Base-by-base conservation (phyloP, 139 green algal genomes). In the Picochlorum costavermella region DNA sequence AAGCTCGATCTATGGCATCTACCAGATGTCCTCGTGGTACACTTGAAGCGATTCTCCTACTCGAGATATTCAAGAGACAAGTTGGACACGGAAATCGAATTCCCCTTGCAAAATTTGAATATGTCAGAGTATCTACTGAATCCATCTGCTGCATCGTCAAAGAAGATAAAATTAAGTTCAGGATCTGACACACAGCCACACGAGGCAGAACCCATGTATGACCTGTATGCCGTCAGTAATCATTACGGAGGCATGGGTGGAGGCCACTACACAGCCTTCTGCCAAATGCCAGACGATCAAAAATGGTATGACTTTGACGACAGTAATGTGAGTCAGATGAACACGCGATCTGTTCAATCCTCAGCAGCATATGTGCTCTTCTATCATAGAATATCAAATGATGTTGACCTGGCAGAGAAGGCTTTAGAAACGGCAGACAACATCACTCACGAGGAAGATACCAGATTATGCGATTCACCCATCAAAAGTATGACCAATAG, bases 21-120 rank as follows among this genome's bases (percentile, higher is more conserved):
- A 63, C 92, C 92, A 0, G 84, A 96, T 58, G 80, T 98, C 58
- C 75, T 98, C 31, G 83, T 98, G 25, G 82, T 98, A 44, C 92
- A 97, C 77, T 73, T 98, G 23, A 97, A 98, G 75, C 83, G 92
- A 63, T 98, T 98, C 75, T 84, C 72, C 48, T 94, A 92, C 74
- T 83, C 79, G 6, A 68, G 85, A 13, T 72, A 73, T 49, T 71
- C 53, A 23, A 75, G 85, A 23, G 79, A 89, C 68, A 97, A 97
- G 83, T 75, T 97, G 8, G 85, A 94, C 74, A 92, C 86, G 0
- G 64, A 69, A 4, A 72, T 85, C 5, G 43, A 86, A 13, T 95
- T 92, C 59, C 87, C 87, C 4, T 57, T 94, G 5, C 23, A 79
- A 33, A 74, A 76, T 25, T 77, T 97, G 45, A 87, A 98, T 78